phyloP scores from a whole-genome alignment of 495 filamentous ascomycete species.

The Thermochaetoides thermophila region DNA sequence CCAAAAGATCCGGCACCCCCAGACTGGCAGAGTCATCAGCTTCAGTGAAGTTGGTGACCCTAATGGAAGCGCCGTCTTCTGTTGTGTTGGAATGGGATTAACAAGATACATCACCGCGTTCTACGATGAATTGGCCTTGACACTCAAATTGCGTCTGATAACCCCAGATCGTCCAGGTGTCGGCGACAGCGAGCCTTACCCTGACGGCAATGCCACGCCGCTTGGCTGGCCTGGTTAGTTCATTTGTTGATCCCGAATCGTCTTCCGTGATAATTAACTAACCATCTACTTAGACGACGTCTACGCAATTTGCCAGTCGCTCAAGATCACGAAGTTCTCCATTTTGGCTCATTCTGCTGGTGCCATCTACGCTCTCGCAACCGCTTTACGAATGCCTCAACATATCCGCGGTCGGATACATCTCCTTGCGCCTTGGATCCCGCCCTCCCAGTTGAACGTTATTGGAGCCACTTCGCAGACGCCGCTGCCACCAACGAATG shows the following conservation, averaged over 20 bases:
- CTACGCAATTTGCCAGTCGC: conserved; percentile 77
- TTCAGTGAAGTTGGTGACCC: conserved; percentile 96
- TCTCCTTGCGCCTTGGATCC: conserved; percentile 94
- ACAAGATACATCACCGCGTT: conserved; percentile 94
- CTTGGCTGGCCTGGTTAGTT: conserved; percentile 94
- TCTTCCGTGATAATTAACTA: too few relatives aligned
- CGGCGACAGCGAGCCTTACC: conserved; percentile 75
- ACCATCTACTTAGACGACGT: conserved; percentile 83
- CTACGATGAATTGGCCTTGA: conserved; percentile 88
- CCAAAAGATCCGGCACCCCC: conserved; percentile 72
- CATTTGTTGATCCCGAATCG: too few relatives aligned
- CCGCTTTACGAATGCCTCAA: conserved; percentile 87
- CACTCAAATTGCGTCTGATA: conserved; percentile 77
- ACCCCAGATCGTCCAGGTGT: conserved; percentile 91
- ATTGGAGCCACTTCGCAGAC: conserved; percentile 56
- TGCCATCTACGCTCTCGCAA: conserved; percentile 93
- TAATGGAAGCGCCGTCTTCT: conserved; percentile 81
- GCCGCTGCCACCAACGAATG: conserved; percentile 53
- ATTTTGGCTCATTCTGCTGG: conserved; percentile 96
- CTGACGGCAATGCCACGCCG: conserved; percentile 66
- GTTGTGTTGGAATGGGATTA: conserved; percentile 95
- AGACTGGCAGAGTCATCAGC: conserved; percentile 74
- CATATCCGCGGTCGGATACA: conserved; percentile 92
- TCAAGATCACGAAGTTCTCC: conserved; percentile 92
- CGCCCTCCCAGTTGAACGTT: conserved; percentile 85